phyloP scores from a whole-genome alignment of 257 asterid species.

The Solanum boliviense region DNA sequence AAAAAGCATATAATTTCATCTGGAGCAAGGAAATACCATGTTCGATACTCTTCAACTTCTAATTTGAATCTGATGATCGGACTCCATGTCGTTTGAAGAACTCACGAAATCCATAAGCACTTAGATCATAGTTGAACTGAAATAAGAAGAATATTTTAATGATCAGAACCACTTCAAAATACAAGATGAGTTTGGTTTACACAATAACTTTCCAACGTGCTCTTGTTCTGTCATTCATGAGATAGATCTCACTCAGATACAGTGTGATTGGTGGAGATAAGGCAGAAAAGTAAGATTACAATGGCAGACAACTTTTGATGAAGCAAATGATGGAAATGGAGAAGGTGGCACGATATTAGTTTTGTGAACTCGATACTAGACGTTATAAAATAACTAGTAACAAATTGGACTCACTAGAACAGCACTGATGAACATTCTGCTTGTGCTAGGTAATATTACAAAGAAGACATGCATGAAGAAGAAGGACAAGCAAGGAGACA shows the following conservation, averaged over 20 bases:
- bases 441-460: background rate
- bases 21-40: background rate
- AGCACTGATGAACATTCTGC: background rate
- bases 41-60: background rate
- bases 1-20: background rate
- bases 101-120: constrained; percentile 86
- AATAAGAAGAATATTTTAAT: background rate
- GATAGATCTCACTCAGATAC: background rate
- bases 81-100: constrained; percentile 67
- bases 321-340: background rate
- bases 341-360: background rate
- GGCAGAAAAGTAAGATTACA: background rate
- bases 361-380: background rate
- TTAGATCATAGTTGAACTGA: constrained; percentile 64
- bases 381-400: background rate
- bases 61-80: constrained; percentile 29
- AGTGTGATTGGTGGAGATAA: background rate
- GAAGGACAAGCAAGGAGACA: background rate
- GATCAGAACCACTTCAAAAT: background rate
- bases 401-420: background rate
- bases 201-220: background rate
- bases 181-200: background rate
- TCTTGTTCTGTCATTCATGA: background rate
- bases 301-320: background rate
- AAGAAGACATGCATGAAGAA: background rate